These are phyloP conservation scores for Rhynchosporium agropyri DNA, from an alignment of 2,329 filamentous ascomycete species.

Conservation along the genomic window DNA sequence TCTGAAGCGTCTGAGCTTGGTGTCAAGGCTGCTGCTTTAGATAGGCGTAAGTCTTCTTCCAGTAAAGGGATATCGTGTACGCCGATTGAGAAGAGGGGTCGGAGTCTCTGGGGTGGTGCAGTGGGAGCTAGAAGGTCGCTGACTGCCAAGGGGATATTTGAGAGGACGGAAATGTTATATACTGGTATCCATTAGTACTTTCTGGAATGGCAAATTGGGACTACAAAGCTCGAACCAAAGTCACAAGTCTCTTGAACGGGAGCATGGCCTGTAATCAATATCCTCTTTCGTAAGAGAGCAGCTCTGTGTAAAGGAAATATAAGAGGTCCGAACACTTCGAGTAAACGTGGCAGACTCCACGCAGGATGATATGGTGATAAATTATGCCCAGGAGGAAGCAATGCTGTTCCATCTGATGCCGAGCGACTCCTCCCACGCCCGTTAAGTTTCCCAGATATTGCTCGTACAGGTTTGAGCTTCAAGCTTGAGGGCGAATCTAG, in stretches of 20 bases:
- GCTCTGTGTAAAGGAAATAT: slow-evolving; percentile 91
- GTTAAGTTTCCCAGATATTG: slow-evolving; percentile 42
- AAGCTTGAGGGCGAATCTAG: slow-evolving; percentile 46
- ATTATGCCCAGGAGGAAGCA: slow-evolving; percentile 63
- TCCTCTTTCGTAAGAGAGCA: slow-evolving; percentile 81
- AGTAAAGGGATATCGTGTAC: slow-evolving; percentile 89
- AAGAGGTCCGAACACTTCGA: slow-evolving; percentile 85
- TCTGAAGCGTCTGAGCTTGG: slow-evolving; percentile 41
- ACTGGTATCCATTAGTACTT: slow-evolving; percentile 55
- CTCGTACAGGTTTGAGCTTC: slow-evolving; percentile 47
- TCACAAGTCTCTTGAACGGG: slow-evolving; percentile 86
- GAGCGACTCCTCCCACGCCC: slow-evolving; percentile 60
- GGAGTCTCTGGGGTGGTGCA: slow-evolving; percentile 65
- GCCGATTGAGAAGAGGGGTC: slow-evolving; percentile 89
- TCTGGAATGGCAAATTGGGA: neutral
- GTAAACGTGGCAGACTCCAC: slow-evolving; percentile 73
- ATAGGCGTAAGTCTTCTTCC: slow-evolving; percentile 59
- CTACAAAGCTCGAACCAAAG: slow-evolving; percentile 64
- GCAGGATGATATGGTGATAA: slow-evolving; percentile 83
- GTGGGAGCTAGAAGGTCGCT: slow-evolving; percentile 67
- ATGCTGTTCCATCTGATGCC: slow-evolving; percentile 61
- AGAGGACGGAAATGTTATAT: slow-evolving; percentile 90
- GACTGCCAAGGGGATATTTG: slow-evolving; percentile 79
- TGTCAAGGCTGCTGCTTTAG: slow-evolving; percentile 44
- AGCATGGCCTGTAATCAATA: slow-evolving; percentile 82